Evolutionary conservation across 345 rosid species (phyloP).

Genomic region (Aquilaria sinensis): DNA sequence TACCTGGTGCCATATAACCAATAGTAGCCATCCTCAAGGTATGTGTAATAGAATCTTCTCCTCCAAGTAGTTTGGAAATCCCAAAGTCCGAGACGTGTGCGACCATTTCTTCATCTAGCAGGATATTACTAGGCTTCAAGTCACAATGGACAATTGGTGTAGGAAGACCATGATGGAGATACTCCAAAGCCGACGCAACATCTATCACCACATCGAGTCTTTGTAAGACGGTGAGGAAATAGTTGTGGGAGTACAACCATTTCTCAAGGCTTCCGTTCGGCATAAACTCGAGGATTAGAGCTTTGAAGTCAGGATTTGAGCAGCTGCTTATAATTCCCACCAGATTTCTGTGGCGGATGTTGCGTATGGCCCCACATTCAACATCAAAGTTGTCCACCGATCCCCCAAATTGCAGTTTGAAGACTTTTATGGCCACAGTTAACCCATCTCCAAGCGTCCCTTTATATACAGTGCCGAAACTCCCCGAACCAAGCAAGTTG

Average conservation of each 20-base stretch:
- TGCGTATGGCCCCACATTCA: constrained; percentile 9
- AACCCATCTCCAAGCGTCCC: constrained; percentile 14
- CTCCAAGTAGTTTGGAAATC: neutral
- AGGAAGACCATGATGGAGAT: constrained; percentile 7
- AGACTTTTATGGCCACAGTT: constrained; percentile 13
- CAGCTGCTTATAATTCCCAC: constrained; percentile 12
- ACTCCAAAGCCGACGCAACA: constrained; percentile 15
- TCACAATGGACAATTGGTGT: constrained; percentile 9
- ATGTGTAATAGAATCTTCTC: neutral
- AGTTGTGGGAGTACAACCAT: constrained; percentile 4
- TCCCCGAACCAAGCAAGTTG: constrained; percentile 12
- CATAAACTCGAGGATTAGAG: constrained; percentile 9
- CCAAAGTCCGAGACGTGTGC: constrained; percentile 9
- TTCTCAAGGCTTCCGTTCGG: constrained; percentile 12
- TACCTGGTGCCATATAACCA: constrained; percentile 15
- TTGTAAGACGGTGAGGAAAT: neutral
- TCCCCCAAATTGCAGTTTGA: constrained; percentile 4
- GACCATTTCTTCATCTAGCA: constrained; percentile 7
- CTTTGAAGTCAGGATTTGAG: constrained; percentile 9
- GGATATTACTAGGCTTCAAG: constrained; percentile 8
- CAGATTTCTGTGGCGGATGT: constrained; percentile 10
- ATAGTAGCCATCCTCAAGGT: constrained; percentile 10
- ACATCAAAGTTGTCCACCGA: constrained; percentile 12
- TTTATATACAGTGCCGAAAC: constrained; percentile 14
- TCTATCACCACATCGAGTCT: constrained; percentile 14